These are phyloP conservation scores for Saturnispora quitensis DNA, from an alignment of 805 yeast genomes.

Conservation along the genomic window DNA sequence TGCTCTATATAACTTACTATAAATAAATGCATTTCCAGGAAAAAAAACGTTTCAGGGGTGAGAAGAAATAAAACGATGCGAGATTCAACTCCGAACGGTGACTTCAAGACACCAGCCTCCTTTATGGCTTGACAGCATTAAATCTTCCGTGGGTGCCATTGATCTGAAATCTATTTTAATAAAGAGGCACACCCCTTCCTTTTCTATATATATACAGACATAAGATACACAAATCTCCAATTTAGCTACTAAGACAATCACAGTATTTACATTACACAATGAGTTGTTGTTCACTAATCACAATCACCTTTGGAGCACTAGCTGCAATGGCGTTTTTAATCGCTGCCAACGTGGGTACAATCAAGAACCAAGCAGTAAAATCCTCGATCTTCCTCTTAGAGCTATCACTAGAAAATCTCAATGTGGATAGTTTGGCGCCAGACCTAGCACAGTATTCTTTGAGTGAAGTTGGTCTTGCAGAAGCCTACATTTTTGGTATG, in stretches of 20 bases:
- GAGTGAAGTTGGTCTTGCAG: conserved; percentile 32
- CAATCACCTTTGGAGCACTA: conserved; percentile 19
- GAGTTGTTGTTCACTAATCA: conserved; percentile 5
- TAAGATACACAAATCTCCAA: not conserved
- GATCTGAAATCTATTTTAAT: not conserved
- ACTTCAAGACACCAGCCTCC: not conserved
- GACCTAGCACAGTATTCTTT: not conserved
- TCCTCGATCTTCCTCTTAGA: conserved; percentile 40
- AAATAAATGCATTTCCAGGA: not conserved
- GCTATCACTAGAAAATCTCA: conserved; percentile 31
- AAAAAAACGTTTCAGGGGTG: not conserved
- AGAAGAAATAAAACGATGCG: not conserved
- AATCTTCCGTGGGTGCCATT: not conserved
- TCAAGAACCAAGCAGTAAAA: conserved; percentile 33
- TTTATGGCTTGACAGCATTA: not conserved
- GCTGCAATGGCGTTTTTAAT: conserved; percentile 39
- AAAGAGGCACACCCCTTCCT: not conserved
- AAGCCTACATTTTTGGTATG: conserved; percentile 45
- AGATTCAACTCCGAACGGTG: not conserved
- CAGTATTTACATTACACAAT: not conserved
- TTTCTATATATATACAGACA: too few relatives aligned
- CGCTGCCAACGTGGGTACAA: conserved; percentile 46
- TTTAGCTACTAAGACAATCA: not conserved
- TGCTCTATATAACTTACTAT: not conserved
- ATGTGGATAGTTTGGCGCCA: conserved; percentile 11